Evolutionary conservation across 2,329 filamentous ascomycete species (phyloP), one percentile per base, ranked within the genome.

Genomic region (Sordariomycetes sp.): DNA sequence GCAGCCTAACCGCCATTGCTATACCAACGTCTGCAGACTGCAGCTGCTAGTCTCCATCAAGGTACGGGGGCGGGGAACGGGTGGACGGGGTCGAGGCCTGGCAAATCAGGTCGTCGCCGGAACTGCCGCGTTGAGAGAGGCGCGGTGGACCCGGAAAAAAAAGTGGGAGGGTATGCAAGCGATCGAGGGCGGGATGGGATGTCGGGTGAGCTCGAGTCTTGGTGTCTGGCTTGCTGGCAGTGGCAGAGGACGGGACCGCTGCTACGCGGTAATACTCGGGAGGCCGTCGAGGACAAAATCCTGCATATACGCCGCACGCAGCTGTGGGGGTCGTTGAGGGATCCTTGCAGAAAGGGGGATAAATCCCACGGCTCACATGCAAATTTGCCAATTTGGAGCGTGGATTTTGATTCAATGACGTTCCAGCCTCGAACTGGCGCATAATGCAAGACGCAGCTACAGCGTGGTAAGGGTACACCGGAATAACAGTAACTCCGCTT

Each of bases 1-100:
- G 35, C 20, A 57, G 50, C 45, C 50, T 57, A n/a, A 51, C 50
- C 34, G 55, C 55, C 50, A 57, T 57, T 42, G 55, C 51, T 50
- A 22, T 50, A 22, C 45, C 22, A 50, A 50, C n/a, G 45, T 50
- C 45, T 50, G 20, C 39, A 45, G 42, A 13, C 17, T 39, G 36
- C 36, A 39, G 39, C 39, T 15, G n/a, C 45, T 50, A 50, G 45
- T 20, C 22, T 22, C 45, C 45, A 50, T 50, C 45, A 50, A 50
- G 45, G 45, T 50, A 22, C 20, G 45, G n/a, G 45, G 22, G 20
- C 10, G 45, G 45, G 20, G 45, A 24, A 24, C 22, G 45, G n/a
- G n/a, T 10, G n/a, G 45, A 50, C 10, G n/a, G n/a, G 17, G 45
- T n/a, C 20, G 45, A 22, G 45, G 20, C 4, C 12, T 20, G 45